Conservation (phyloP, 805 yeast genomes). For the Candida pini region DNA sequence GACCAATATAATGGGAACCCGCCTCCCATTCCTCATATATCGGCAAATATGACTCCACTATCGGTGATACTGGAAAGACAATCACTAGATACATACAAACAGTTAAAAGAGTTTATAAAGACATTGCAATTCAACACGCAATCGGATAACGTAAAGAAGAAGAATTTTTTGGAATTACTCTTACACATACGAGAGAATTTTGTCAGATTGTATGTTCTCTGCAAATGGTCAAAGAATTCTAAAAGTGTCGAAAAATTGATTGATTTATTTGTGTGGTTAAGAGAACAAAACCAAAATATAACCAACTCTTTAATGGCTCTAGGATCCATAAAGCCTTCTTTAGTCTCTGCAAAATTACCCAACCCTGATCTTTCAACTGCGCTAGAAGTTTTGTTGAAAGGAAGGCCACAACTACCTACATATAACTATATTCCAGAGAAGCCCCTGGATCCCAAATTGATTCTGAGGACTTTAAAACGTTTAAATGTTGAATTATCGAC, state of each 20-base stretch:
- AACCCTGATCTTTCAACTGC: constrained; percentile 88
- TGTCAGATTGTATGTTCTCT: constrained; percentile 74
- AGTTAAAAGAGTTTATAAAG: constrained; percentile 54
- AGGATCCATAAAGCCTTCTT: constrained; percentile 60
- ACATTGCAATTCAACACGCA: constrained; percentile 48
- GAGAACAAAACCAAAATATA: constrained; percentile 69
- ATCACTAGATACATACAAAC: constrained; percentile 57
- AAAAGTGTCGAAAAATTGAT: constrained; percentile 69
- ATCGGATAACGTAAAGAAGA: constrained; percentile 59
- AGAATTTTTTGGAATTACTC: constrained; percentile 59
- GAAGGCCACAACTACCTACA: constrained; percentile 69
- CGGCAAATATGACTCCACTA: constrained; percentile 63
- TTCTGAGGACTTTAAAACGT: constrained; percentile 57
- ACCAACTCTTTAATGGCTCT: constrained; percentile 60
- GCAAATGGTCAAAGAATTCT: constrained; percentile 81
- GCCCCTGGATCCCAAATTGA: constrained; percentile 47
- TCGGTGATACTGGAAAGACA: constrained; percentile 53
- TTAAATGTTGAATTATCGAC: constrained; percentile 70
- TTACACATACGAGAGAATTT: constrained; percentile 77
- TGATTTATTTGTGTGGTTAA: constrained; percentile 83
- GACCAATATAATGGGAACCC: too few species aligned
- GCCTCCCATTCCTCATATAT: constrained; percentile 57
- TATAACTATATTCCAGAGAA: constrained; percentile 49
- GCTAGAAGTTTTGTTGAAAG: constrained; percentile 72
- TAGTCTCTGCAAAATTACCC: constrained; percentile 85